Percentiles rank a stretch among this genome's conserved stretches.
These are phyloP conservation scores for Moricandia moricandioides DNA, from an alignment of 345 rosid genomes.

Conservation along the genomic window DNA sequence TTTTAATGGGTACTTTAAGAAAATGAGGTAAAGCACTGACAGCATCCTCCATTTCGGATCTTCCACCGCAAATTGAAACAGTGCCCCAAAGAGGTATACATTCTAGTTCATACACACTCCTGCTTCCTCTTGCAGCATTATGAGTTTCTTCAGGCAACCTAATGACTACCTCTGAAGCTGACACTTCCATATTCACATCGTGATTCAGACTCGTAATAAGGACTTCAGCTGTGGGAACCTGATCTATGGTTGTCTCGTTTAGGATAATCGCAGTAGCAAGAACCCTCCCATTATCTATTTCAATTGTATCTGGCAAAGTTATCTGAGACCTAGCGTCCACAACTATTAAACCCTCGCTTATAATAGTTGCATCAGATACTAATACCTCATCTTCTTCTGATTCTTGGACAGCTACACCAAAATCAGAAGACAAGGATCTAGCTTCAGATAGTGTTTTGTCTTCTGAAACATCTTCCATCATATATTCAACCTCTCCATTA, in stretches of 20 bases:
- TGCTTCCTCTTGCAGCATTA: constrained; percentile 46
- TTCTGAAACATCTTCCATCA: constrained; percentile 25
- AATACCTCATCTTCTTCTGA: constrained; percentile 52
- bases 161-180: constrained; percentile 60
- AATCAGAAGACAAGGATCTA: constrained; percentile 34
- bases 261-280: constrained; percentile 66
- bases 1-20: constrained; percentile 69
- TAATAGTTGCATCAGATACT: constrained; percentile 44
- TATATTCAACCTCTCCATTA: constrained; percentile 37
- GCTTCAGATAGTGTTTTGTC: constrained; percentile 36
- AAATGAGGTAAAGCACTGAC: constrained; percentile 49
- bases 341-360: constrained; percentile 54
- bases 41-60: constrained; percentile 94
- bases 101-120: constrained; percentile 78
- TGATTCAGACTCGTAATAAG: constrained; percentile 50
- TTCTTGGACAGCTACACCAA: constrained; percentile 47
- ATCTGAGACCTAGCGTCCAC: constrained; percentile 53
- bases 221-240: constrained; percentile 62
- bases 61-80: constrained; percentile 67
- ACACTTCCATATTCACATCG: constrained; percentile 42
- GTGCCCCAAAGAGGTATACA: constrained; percentile 89
- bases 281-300: constrained; percentile 48
- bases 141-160: constrained; percentile 57
- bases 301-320: constrained; percentile 46
- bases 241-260: constrained; percentile 54